Evolutionary conservation across 495 filamentous ascomycete species (phyloP).

Genomic region (Podospora anserina): DNA sequence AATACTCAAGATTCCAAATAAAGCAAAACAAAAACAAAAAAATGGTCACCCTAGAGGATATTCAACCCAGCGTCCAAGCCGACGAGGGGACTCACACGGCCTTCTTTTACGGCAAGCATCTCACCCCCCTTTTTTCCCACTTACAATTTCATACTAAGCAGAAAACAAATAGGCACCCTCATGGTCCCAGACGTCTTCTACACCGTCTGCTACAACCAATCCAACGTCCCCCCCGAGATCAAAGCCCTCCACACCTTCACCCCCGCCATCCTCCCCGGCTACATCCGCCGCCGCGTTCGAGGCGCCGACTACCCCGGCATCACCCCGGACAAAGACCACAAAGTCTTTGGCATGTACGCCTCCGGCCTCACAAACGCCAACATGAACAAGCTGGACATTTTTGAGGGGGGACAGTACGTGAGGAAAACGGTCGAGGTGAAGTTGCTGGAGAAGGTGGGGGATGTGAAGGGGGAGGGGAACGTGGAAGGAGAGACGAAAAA

Average conservation of each 20-base stretch:
- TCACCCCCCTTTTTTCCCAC: background rate
- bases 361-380: conserved; percentile 76
- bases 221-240: conserved; percentile 26
- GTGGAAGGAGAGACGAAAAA: conserved; percentile 57
- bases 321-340: conserved; percentile 46
- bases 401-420: conserved; percentile 76
- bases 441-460: conserved; percentile 46
- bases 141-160: background rate
- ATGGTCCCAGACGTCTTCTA: conserved; percentile 82
- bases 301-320: conserved; percentile 85
- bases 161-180: conserved; percentile 42
- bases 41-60: conserved; percentile 1
- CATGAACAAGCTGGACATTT: conserved; percentile 70
- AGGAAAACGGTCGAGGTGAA: conserved; percentile 59
- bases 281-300: conserved; percentile 57
- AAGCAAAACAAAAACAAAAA: background rate
- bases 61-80: conserved; percentile 3
- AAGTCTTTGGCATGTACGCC: conserved; percentile 78
- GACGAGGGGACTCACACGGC: conserved; percentile 43
- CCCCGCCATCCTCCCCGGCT: conserved; percentile 72
- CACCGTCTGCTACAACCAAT: conserved; percentile 68
- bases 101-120: conserved; percentile 62
- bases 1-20: background rate
- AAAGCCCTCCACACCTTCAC: conserved; percentile 55
- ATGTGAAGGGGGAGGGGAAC: conserved; percentile 14